These are phyloP conservation scores for Colletotrichum ledebouriae DNA, from an alignment of 2,329 filamentous ascomycete genomes.

Conservation along the genomic window DNA sequence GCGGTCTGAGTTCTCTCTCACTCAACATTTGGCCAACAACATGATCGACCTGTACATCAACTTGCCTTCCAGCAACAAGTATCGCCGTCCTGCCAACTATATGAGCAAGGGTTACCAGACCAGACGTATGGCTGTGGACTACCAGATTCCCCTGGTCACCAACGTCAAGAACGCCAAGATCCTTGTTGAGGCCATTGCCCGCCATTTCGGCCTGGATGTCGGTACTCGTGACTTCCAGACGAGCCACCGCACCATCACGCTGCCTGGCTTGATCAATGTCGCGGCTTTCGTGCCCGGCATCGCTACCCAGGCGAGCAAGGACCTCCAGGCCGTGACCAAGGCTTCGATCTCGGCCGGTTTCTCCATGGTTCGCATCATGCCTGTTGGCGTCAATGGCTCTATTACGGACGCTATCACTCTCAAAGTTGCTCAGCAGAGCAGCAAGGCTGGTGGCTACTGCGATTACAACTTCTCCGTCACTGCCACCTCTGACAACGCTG, in stretches of 20 bases:
- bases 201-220: slow-evolving; percentile 88
- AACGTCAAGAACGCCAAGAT: slow-evolving; percentile 99
- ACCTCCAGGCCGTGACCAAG: slow-evolving; percentile 78
- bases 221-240: slow-evolving; percentile 91
- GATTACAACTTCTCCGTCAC: slow-evolving; percentile 86
- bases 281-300: slow-evolving; percentile 85
- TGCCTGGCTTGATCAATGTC: slow-evolving; percentile 83
- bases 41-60: slow-evolving; percentile 99
- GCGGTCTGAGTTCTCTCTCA: slow-evolving; percentile 96
- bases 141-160: slow-evolving; percentile 96
- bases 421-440: slow-evolving; percentile 79
- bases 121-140: slow-evolving; percentile 96
- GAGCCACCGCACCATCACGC: slow-evolving; percentile 81
- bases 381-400: slow-evolving; percentile 78
- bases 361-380: slow-evolving; percentile 85
- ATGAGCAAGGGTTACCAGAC: slow-evolving; percentile 98
- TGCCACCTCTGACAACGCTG: slow-evolving; percentile 79
- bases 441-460: slow-evolving; percentile 75
- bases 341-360: slow-evolving; percentile 82
- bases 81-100: slow-evolving; percentile 95
- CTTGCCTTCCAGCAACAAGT: slow-evolving; percentile 97
- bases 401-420: slow-evolving; percentile 80
- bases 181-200: slow-evolving; percentile 91
- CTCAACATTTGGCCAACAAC: slow-evolving; percentile 96
- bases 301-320: slow-evolving; percentile 72